Percentiles rank a stretch among this genome's conserved stretches.
These are phyloP conservation scores for Quercus agrifolia DNA, from an alignment of 306 rosid species.

Conservation along the genomic window DNA sequence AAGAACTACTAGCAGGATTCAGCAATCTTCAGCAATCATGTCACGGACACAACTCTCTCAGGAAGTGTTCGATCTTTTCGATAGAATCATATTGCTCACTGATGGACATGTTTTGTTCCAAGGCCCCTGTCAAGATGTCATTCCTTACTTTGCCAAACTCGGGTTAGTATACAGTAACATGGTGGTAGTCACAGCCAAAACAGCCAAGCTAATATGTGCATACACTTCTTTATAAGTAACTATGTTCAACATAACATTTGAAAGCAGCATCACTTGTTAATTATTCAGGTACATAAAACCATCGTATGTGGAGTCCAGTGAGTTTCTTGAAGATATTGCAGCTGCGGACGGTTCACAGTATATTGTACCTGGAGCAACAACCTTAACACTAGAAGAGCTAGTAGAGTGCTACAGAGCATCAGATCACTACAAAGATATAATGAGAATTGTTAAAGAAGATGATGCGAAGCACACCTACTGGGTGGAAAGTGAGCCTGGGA, in stretches of 20 bases:
- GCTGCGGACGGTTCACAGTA: constrained; percentile 3
- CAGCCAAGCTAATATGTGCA: background rate
- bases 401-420: background rate
- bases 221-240: background rate
- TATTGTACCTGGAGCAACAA: background rate
- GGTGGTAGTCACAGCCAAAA: background rate
- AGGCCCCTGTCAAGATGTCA: constrained; percentile 1
- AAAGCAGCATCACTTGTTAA: background rate
- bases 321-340: background rate
- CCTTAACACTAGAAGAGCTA: constrained; percentile 2
- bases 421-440: background rate
- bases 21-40: constrained; percentile 5
- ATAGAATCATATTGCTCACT: background rate
- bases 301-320: background rate
- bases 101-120: background rate
- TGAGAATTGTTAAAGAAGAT: background rate
- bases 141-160: constrained; percentile 5
- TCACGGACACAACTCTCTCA: constrained; percentile 4
- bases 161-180: background rate
- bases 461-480: constrained; percentile 1
- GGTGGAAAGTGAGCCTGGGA: constrained; percentile 1
- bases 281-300: constrained; percentile 4
- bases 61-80: background rate
- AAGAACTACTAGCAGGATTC: constrained; percentile 9
- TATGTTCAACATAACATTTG: background rate